Conservation (phyloP, 2,329 filamentous ascomycete species). For the Zopfia rhizophila region DNA sequence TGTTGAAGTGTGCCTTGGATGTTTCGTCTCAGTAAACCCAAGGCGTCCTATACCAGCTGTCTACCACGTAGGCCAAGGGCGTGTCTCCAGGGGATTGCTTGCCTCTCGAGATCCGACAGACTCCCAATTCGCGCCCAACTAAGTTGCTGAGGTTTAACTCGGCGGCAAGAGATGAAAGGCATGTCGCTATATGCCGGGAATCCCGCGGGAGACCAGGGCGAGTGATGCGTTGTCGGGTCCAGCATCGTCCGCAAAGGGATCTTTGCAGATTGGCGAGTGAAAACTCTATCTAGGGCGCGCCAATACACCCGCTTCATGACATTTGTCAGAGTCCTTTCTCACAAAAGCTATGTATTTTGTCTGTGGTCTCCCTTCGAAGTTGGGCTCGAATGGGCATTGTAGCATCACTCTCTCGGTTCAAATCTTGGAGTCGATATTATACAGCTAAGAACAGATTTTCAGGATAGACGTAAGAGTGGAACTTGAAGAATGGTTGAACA, state of each 20-base stretch:
- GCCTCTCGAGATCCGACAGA: conserved; percentile 5
- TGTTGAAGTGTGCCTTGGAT: conserved; percentile 11
- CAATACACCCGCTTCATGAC: conserved; percentile 8
- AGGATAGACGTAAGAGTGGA: no score
- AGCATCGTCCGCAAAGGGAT: conserved; percentile 21
- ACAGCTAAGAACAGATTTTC: no score
- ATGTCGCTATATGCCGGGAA: conserved; percentile 21
- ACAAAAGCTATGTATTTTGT: no score
- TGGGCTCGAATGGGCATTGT: no score
- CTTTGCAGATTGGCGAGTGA: conserved; percentile 34
- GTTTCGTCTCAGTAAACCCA: conserved; percentile 32
- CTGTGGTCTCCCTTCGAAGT: no score
- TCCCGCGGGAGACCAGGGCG: conserved; percentile 16
- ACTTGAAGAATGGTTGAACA: no score
- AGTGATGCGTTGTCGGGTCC: conserved; percentile 37
- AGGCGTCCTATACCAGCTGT: conserved; percentile 28
- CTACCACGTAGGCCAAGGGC: conserved; percentile 4
- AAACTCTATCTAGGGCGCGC: conserved; percentile 11
- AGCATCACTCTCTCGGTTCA: no score
- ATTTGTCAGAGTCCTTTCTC: no score
- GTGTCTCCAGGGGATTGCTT: conserved; percentile 15
- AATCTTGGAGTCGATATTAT: no score
- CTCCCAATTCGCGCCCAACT: conserved; percentile 18
- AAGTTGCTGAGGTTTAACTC: conserved; percentile 22
- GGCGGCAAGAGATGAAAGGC: conserved; percentile 35